phyloP scores from a whole-genome alignment of 768 basidiomycete genomes.

The Suillus hirtellus region DNA sequence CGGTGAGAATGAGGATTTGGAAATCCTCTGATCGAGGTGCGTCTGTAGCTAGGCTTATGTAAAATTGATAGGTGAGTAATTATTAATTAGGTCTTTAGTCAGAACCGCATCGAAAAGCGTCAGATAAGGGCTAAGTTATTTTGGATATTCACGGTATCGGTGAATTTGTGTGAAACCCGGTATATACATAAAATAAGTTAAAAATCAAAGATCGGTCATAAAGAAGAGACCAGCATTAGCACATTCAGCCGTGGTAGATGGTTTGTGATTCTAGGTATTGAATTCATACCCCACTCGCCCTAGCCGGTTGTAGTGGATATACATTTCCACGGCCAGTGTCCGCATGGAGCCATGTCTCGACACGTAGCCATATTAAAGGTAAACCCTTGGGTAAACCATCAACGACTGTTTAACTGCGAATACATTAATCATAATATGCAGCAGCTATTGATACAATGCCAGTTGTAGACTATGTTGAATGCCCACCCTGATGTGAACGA shows the following conservation, averaged over 20 bases:
- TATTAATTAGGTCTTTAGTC: too few relatives aligned
- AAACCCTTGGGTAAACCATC: neutral
- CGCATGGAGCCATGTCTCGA: neutral
- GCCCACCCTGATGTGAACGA: slow-evolving; percentile 25
- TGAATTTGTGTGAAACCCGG: too few relatives aligned
- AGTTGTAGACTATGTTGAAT: slow-evolving; percentile 35
- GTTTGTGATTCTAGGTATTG: neutral
- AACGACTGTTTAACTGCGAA: neutral
- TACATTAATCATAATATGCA: slow-evolving; percentile 6
- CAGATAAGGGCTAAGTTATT: too few relatives aligned
- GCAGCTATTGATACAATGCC: slow-evolving; percentile 29
- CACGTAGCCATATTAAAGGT: neutral
- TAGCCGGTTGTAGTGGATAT: neutral
- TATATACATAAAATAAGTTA: too few relatives aligned
- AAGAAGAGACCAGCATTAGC: neutral
- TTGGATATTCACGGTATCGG: too few relatives aligned
- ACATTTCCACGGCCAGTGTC: too few relatives aligned
- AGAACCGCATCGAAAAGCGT: too few relatives aligned
- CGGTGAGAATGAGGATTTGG: too few relatives aligned
- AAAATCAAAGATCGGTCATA: too few relatives aligned
- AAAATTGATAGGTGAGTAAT: too few relatives aligned
- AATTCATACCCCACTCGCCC: neutral
- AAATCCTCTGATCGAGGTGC: too few relatives aligned
- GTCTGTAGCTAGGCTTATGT: too few relatives aligned
- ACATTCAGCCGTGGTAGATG: neutral